Conservation (phyloP, 164 flowering plant genomes). For the Saururus chinensis region DNA sequence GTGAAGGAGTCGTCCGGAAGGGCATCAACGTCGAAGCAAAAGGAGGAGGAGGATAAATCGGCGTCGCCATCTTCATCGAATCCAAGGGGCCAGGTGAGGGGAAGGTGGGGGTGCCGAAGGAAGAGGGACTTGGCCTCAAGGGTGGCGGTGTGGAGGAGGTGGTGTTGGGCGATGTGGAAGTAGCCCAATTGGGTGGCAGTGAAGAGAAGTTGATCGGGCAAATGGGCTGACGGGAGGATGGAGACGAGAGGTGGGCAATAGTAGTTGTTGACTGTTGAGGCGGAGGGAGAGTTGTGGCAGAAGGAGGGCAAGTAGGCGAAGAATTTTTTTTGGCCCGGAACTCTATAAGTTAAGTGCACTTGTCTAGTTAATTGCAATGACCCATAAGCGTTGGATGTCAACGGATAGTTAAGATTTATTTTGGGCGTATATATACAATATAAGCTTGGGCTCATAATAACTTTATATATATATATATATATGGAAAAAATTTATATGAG, state of each 20-base stretch:
- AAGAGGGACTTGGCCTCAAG: constrained; percentile 4
- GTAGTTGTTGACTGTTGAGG: too few species aligned
- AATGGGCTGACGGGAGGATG: background rate
- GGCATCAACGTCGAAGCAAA: constrained; percentile 35
- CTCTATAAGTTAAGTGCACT: too few species aligned
- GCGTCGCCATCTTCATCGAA: constrained; percentile 11
- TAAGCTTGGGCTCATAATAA: too few species aligned
- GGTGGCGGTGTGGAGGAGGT: constrained; percentile 1
- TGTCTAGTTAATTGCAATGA: too few species aligned
- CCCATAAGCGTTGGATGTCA: too few species aligned
- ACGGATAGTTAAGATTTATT: too few species aligned
- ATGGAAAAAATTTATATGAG: too few species aligned
- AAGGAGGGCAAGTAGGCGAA: too few species aligned
- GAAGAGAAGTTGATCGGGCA: background rate
- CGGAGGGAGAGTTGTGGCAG: background rate
- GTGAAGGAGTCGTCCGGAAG: constrained; percentile 22
- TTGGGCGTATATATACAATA: too few species aligned
- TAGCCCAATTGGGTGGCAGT: background rate
- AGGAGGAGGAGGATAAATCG: constrained; percentile 20
- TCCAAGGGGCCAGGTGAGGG: constrained; percentile 7
- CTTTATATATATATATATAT: too few species aligned
- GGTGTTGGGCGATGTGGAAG: constrained; percentile 7
- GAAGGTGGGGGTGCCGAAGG: background rate
- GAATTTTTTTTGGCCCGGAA: too few species aligned
- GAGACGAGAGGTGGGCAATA: background rate